A percentile compares a stretch with the other conserved stretches of the same genome.
Evolutionary conservation across 2,329 filamentous ascomycete genomes (phyloP).

Genomic region (Trichophyton benhamiae): DNA sequence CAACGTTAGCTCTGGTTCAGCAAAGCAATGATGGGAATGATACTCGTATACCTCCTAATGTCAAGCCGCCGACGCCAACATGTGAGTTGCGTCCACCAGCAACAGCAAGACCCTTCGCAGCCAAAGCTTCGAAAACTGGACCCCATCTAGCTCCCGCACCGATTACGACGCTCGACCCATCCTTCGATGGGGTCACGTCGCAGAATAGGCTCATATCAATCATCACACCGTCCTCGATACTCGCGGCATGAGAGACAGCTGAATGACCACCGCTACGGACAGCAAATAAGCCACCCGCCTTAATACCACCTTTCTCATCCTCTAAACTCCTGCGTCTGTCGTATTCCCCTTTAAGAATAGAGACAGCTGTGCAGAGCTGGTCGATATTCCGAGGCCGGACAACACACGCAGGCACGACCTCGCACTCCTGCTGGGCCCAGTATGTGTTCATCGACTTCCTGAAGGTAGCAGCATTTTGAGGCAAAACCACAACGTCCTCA

Average conservation of each 20-base stretch:
- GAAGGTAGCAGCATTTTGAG: slow-evolving; percentile 11
- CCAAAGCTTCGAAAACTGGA: slow-evolving; percentile 21
- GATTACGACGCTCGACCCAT: slow-evolving; percentile 19
- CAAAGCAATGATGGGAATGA: not conserved
- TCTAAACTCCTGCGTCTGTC: slow-evolving; percentile 14
- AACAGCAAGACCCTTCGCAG: slow-evolving; percentile 16
- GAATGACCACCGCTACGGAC: slow-evolving; percentile 35
- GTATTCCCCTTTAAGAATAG: slow-evolving; percentile 20
- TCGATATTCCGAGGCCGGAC: slow-evolving; percentile 20
- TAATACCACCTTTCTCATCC: not conserved
- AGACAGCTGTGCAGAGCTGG: slow-evolving; percentile 21
- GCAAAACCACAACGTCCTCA: slow-evolving; percentile 12
- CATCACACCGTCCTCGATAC: slow-evolving; percentile 30
- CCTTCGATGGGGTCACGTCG: slow-evolving; percentile 17
- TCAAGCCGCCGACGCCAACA: slow-evolving; percentile 24
- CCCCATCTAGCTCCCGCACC: slow-evolving; percentile 24
- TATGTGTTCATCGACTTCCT: slow-evolving; percentile 17
- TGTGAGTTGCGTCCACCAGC: slow-evolving; percentile 21
- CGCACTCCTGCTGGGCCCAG: slow-evolving; percentile 26
- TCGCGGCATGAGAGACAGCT: slow-evolving; percentile 26
- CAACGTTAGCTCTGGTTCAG: not conserved
- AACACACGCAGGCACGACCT: slow-evolving; percentile 22
- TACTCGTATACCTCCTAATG: slow-evolving; percentile 22
- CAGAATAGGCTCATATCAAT: slow-evolving; percentile 27
- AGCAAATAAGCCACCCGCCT: slow-evolving; percentile 12